These are phyloP conservation scores for Aspergillus arachidicola DNA, from an alignment of 2,329 filamentous ascomycete genomes.

Conservation along the genomic window DNA sequence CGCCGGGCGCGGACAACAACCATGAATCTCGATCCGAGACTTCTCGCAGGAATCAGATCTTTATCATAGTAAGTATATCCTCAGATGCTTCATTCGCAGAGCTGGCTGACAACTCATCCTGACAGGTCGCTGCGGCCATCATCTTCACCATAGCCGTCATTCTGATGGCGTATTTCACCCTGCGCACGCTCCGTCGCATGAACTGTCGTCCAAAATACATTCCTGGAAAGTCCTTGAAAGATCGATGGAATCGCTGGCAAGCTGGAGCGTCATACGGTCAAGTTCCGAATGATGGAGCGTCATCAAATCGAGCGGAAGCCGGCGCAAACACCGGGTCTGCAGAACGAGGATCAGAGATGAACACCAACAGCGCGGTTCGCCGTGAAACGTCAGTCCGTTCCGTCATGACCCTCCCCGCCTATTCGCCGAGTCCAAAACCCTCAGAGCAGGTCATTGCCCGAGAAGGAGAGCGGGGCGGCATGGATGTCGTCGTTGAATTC, in stretches of 20 bases:
- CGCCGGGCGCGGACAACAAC: background rate
- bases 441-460: conserved; percentile 82
- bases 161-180: conserved; percentile 36
- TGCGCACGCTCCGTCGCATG: conserved; percentile 47
- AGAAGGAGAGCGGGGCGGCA: conserved; percentile 87
- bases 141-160: conserved; percentile 35
- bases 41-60: conserved; percentile 25
- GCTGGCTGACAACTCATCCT: conserved; percentile 9
- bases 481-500: conserved; percentile 86
- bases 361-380: conserved; percentile 57
- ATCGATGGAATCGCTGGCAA: conserved; percentile 55
- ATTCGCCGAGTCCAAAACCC: conserved; percentile 71
- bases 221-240: conserved; percentile 54
- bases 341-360: conserved; percentile 32
- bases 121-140: conserved; percentile 31
- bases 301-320: conserved; percentile 20
- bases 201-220: conserved; percentile 55
- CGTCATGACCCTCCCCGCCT: conserved; percentile 91
- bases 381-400: conserved; percentile 85
- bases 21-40: background rate
- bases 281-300: conserved; percentile 30
- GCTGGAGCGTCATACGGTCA: conserved; percentile 46
- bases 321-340: conserved; percentile 32
- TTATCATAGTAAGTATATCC: conserved; percentile 34
- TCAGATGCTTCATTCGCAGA: background rate